A percentile compares a stretch with the other conserved stretches of the same genome.
Evolutionary conservation across 345 rosid genomes (phyloP).

Genomic region (Iberis pinnata): DNA sequence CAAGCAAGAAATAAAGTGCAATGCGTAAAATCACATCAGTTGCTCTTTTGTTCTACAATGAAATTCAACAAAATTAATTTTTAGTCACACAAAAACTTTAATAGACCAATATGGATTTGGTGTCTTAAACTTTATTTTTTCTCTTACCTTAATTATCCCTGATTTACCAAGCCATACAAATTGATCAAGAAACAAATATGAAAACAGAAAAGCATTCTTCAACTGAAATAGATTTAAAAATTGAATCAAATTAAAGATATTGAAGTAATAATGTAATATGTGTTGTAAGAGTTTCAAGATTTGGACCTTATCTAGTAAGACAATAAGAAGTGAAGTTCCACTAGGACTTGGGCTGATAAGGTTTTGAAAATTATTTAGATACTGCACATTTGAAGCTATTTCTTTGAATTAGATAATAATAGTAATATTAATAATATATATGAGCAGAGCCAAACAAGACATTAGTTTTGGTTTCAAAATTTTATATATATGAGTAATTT

Average conservation of each 20-base stretch:
- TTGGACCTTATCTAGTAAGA: conserved; percentile 78
- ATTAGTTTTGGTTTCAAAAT: no score
- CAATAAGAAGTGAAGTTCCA: conserved; percentile 86
- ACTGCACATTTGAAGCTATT: conserved; percentile 38
- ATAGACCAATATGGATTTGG: not conserved
- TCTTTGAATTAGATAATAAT: not conserved
- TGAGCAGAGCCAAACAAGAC: no score
- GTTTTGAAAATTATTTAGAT: conserved; percentile 80
- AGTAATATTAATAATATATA: no score
- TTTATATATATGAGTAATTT: no score
- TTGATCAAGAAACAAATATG: conserved; percentile 97
- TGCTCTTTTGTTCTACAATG: conserved; percentile 69
- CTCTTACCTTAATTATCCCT: conserved; percentile 80
- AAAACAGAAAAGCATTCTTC: conserved; percentile 75
- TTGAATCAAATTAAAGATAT: not conserved
- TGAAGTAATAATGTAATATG: not conserved
- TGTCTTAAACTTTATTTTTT: not conserved
- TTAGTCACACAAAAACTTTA: not conserved
- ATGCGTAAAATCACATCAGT: conserved; percentile 72
- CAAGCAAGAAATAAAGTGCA: conserved; percentile 86
- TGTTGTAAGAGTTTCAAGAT: not conserved
- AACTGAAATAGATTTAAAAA: conserved; percentile 44
- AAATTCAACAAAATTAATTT: conserved; percentile 1
- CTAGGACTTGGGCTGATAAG: conserved; percentile 83
- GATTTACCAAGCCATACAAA: conserved; percentile 90